Conservation (phyloP, 352 stramenopile genomes). For the Pythium rishiriense region DNA sequence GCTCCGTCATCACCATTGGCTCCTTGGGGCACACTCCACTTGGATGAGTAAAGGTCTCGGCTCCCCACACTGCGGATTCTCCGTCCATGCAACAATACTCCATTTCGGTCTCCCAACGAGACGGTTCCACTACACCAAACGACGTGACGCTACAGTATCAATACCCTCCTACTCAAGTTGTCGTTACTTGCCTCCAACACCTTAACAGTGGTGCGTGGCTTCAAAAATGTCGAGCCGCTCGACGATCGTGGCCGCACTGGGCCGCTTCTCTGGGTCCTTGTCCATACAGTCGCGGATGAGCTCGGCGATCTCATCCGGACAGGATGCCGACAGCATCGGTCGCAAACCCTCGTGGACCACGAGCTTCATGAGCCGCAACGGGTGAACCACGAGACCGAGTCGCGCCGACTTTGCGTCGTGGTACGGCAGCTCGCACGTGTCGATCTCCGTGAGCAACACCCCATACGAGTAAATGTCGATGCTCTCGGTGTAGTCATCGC, state of each 20-base stretch:
- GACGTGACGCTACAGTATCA: neutral
- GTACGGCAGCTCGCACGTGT: constrained; percentile 73
- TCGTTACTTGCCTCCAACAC: neutral
- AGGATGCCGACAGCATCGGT: constrained; percentile 49
- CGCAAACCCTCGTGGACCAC: constrained; percentile 62
- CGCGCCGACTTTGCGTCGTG: constrained; percentile 50
- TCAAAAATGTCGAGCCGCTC: constrained; percentile 26
- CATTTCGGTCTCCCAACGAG: neutral
- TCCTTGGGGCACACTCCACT: too few species aligned
- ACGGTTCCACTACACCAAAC: neutral
- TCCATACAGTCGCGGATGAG: constrained; percentile 55
- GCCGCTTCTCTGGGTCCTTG: constrained; percentile 53
- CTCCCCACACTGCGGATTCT: too few species aligned
- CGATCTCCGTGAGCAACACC: constrained; percentile 70
- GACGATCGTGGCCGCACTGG: constrained; percentile 44
- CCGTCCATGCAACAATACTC: neutral
- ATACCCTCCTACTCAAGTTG: neutral
- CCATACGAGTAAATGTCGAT: constrained; percentile 81
- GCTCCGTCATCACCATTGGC: too few species aligned
- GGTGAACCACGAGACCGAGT: constrained; percentile 44
- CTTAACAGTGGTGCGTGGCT: constrained; percentile 18
- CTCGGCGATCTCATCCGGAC: constrained; percentile 54
- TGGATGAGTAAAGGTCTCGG: too few species aligned
- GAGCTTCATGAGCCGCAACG: constrained; percentile 56
- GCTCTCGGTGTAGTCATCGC: constrained; percentile 71